These are phyloP conservation scores for Auricularia heimuer DNA, from an alignment of 768 basidiomycete genomes.

Conservation along the genomic window DNA sequence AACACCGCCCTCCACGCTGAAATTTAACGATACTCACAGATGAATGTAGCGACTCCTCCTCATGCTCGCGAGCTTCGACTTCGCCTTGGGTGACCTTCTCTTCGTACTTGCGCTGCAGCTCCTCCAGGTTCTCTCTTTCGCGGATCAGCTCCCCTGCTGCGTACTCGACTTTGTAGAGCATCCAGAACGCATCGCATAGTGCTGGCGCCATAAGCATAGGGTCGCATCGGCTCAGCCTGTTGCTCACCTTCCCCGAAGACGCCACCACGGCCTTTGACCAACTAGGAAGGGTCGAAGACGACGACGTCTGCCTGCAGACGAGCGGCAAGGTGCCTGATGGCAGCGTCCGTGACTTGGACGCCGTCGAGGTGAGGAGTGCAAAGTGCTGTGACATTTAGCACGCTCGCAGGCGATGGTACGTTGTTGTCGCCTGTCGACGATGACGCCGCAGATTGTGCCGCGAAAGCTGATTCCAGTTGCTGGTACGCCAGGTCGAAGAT, in stretches of 20 bases:
- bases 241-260: conserved; percentile 17
- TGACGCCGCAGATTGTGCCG: background rate
- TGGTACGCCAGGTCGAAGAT: background rate
- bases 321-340: conserved; percentile 19
- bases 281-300: conserved; percentile 21
- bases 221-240: background rate
- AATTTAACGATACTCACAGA: too few species aligned
- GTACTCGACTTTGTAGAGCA: conserved; percentile 4
- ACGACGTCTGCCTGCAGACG: conserved; percentile 24
- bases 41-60: too few species aligned
- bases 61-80: too few species aligned
- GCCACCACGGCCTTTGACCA: conserved; percentile 20
- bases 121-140: too few species aligned
- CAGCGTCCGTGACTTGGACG: conserved; percentile 14
- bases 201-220: background rate
- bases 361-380: background rate
- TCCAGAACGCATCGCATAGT: conserved; percentile 9
- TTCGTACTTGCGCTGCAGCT: too few species aligned
- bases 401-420: background rate
- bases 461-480: background rate
- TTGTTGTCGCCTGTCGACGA: background rate
- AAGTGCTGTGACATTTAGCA: background rate
- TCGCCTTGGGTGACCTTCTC: too few species aligned
- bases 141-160: too few species aligned
- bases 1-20: too few species aligned